Evolutionary conservation across 768 basidiomycete genomes (phyloP).

Genomic region (Galerina sulciceps): DNA sequence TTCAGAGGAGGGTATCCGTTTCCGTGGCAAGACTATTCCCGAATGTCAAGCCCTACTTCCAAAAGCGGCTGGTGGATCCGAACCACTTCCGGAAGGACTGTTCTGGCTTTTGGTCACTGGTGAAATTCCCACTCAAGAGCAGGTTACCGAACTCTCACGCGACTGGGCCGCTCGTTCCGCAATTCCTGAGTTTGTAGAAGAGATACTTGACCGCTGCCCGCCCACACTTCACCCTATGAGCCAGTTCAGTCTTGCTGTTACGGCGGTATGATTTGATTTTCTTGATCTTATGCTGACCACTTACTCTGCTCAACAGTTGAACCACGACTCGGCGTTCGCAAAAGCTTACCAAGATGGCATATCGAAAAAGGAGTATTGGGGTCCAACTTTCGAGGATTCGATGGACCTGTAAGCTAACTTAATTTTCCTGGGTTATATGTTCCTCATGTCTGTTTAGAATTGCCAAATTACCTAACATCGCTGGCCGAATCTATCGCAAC

Average conservation of each 20-base stretch:
- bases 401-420: constrained; percentile 72
- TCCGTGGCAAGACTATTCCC: constrained; percentile 95
- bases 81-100: constrained; percentile 91
- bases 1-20: constrained; percentile 94
- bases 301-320: constrained; percentile 53
- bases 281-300: background rate
- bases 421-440: background rate
- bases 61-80: constrained; percentile 84
- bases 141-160: constrained; percentile 82
- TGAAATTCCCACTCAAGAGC: constrained; percentile 90
- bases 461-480: constrained; percentile 96
- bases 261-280: constrained; percentile 60
- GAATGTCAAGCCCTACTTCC: constrained; percentile 88
- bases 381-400: constrained; percentile 86
- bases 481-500: constrained; percentile 89
- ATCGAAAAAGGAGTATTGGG: constrained; percentile 97
- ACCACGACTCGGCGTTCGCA: constrained; percentile 96
- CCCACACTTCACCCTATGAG: constrained; percentile 98
- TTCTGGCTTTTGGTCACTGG: constrained; percentile 97
- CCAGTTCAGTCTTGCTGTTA: constrained; percentile 96
- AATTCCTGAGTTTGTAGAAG: constrained; percentile 95
- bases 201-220: constrained; percentile 91
- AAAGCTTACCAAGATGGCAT: constrained; percentile 93
- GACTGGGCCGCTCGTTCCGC: constrained; percentile 95
- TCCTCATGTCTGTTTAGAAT: constrained; percentile 54